Base-by-base conservation (phyloP, 2,329 filamentous ascomycete genomes). In the Claviceps sp. region DNA sequence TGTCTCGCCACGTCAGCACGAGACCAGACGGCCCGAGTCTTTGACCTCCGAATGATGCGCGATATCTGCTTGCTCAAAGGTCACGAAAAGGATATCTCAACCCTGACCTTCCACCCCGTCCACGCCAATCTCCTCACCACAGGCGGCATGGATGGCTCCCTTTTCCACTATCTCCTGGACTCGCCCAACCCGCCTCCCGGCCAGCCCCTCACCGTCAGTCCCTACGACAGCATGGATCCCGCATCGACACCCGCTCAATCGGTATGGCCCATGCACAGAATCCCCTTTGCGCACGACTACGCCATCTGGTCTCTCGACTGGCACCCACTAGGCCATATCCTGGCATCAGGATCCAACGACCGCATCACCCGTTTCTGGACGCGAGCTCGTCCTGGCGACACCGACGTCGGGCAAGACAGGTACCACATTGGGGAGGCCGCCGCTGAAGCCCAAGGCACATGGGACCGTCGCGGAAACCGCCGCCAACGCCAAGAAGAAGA, bases 261-360 rank as follows among this genome's bases (percentile, higher is more conserved):
- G n/a, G 87, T 98, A 55, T 88, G 88, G 64, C 93, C 93, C 1
- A 88, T 89, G 3, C 91, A 97, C 71, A 85, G 82, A 61, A 71
- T 96, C 37, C 81, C 86, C 7, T 91, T 84, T 62, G 93, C 93
- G 0, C 93, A 98, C 66, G 87, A 95, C 59, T 94, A 90, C 65
- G 88, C 89, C 18, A 93, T 98, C 57, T 98, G 93, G 93, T 95
- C 90, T 18, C 78, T 98, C 48, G 90, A 96, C 71, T 98, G 93
- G 90, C 93, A 98, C 65, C 93, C 93, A 0, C 76, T 97, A 0
- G 93, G 93, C 30, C 93, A 98, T 63, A 91, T 98, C 56, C 78
- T 98, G 7, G 90, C 90, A 0, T 95, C 91, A 2, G 93, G 93
- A 13, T 95, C 90, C 11, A 97, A 98, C 66, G 93, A 98, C 66